These are phyloP conservation scores for Saccharomyces paradoxus DNA, from an alignment of 805 yeast species.

Conservation along the genomic window DNA sequence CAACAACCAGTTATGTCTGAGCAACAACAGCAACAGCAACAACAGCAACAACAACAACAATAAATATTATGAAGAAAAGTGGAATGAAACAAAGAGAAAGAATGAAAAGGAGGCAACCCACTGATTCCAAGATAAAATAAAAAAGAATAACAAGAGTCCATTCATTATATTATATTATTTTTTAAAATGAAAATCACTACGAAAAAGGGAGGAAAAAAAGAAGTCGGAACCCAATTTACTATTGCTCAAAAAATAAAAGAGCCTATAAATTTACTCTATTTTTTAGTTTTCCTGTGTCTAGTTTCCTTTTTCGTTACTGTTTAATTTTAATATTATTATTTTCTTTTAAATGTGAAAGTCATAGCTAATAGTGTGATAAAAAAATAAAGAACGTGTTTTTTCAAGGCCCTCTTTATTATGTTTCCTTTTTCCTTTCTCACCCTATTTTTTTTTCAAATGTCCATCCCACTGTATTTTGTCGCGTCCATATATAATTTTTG, in stretches of 20 bases:
- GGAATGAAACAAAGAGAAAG: neutral
- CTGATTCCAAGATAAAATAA: neutral
- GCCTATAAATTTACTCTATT: neutral
- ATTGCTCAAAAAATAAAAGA: neutral
- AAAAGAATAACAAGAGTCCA: neutral
- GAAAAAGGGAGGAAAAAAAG: neutral
- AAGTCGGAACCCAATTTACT: neutral
- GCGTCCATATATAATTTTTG: neutral
- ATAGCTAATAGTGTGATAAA: neutral
- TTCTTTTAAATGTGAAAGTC: neutral
- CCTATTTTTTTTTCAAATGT: neutral
- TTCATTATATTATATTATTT: neutral
- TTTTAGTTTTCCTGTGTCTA: neutral
- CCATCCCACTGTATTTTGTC: neutral
- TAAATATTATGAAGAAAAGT: neutral
- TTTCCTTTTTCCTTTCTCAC: neutral
- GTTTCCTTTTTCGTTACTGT: conserved; percentile 1
- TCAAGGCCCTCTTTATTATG: neutral
- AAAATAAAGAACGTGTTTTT: neutral
- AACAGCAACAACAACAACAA: conserved; percentile 4
- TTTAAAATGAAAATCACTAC: neutral
- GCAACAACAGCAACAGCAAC: conserved; percentile 2
- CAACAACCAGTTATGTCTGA: conserved; percentile 2
- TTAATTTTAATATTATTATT: neutral
- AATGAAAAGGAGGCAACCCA: neutral